Conservation (phyloP, 192 early-diverging fungal genomes). For the Rhizoclosmatium globosum region DNA sequence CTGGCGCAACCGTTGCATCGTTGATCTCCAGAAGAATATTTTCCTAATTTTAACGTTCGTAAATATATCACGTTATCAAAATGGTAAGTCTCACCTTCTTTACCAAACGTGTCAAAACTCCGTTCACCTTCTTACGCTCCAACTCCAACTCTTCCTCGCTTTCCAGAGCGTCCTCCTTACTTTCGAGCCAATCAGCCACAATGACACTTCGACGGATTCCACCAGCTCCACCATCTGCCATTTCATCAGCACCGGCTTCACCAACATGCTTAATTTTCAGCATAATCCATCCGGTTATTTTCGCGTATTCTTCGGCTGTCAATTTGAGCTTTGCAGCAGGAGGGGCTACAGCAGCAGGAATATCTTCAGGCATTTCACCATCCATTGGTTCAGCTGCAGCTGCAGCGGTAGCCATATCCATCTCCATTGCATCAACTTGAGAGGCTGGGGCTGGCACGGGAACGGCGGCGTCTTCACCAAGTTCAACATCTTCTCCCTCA, state of each 20-base stretch:
- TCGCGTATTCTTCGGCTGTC: constrained; percentile 56
- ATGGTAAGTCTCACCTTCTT: constrained; percentile 59
- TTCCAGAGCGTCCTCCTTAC: constrained; percentile 66
- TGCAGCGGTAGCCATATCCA: constrained; percentile 6
- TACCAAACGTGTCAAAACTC: constrained; percentile 72
- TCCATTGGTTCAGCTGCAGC: not conserved
- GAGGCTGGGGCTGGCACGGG: not conserved
- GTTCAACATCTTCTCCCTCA: constrained; percentile 49
- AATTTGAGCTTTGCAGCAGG: constrained; percentile 40
- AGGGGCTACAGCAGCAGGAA: constrained; percentile 11
- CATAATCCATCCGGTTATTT: constrained; percentile 54
- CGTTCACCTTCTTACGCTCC: constrained; percentile 70
- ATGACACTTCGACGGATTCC: constrained; percentile 64
- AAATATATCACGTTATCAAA: not conserved
- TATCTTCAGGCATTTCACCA: not conserved
- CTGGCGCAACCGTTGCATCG: constrained; percentile 40
- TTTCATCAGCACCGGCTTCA: not conserved
- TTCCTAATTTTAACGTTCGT: constrained; percentile 30
- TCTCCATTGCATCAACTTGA: constrained; percentile 51
- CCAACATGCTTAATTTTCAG: constrained; percentile 32
- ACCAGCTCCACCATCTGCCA: constrained; percentile 8
- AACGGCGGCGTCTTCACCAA: constrained; percentile 60
- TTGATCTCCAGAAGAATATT: constrained; percentile 49
- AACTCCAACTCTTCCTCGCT: constrained; percentile 64
- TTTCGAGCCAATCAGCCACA: constrained; percentile 77